phyloP scores from a whole-genome alignment of 164 flowering plant genomes.

The Vitis amurensis region DNA sequence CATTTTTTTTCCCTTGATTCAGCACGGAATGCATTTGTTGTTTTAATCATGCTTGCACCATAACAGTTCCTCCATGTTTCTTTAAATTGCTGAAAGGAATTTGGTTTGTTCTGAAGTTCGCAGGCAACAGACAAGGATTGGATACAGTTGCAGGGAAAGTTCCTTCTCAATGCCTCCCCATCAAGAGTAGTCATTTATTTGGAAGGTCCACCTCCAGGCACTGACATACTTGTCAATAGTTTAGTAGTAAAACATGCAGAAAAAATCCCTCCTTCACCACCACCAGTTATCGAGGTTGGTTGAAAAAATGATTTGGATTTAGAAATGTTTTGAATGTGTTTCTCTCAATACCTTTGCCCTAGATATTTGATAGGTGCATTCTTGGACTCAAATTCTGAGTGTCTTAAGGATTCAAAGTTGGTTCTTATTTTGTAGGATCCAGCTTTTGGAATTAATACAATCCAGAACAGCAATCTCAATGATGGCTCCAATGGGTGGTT shows the following conservation, averaged over 20 bases:
- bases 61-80: background rate
- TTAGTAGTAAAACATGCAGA: conserved; percentile 75
- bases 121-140: conserved; percentile 93
- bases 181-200: conserved; percentile 66
- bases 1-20: too few species aligned
- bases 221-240: conserved; percentile 86
- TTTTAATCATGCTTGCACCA: too few species aligned
- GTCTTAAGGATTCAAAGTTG: background rate
- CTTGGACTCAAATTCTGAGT: background rate
- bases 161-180: conserved; percentile 77
- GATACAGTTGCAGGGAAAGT: conserved; percentile 80
- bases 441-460: conserved; percentile 69
- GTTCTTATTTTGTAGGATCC: conserved; percentile 45
- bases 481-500: conserved; percentile 81
- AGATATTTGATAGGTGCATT: background rate
- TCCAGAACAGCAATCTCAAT: conserved; percentile 66
- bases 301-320: background rate
- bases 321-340: background rate
- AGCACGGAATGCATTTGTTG: too few species aligned
- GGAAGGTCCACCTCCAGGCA: conserved; percentile 97
- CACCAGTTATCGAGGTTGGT: conserved; percentile 77
- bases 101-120: conserved; percentile 36
- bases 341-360: background rate
- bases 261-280: conserved; percentile 72
- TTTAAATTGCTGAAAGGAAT: conserved; percentile 1